Evolutionary conservation across 2,329 filamentous ascomycete species (phyloP), one percentile per base, ranked within the genome.

Genomic region (Botryotinia narcissicola): DNA sequence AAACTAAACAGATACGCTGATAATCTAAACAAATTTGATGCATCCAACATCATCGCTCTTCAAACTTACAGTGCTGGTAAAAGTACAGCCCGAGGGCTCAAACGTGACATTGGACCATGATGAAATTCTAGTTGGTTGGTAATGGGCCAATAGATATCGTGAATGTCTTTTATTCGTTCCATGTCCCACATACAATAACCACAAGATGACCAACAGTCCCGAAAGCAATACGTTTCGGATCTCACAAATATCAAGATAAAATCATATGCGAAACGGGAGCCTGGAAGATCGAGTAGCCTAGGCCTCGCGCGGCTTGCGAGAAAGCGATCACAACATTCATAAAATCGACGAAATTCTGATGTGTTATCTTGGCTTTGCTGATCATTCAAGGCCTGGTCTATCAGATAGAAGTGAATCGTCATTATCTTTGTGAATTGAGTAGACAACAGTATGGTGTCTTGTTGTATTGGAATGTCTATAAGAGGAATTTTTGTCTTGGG

Each of bases 121-220:
- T n/a, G 6, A n/a, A 0, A 10, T 51, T 14, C 3, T 42, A 22
- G 20, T 46, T 4, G 0, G 22, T 14, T 14, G 48, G 1, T 3
- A 48, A 8, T 10, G 22, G 10, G 10, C 48, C 22, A 14, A n/a
- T 6, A 14, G 18, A n/a, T n/a, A 51, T n/a, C 10, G 14, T 1
- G 10, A n/a, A 51, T 51, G 22, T 12, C 22, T 10, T 2, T 0
- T 6, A 51, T 2, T 51, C 25, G 48, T 4, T n/a, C 22, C 10
- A 6, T 18, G 48, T 51, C 48, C 48, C 48, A 51, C 48, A 51
- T 51, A n/a, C 48, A 51, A 51, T 51, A 51, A 51, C 48, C 48
- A 22, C 48, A 51, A n/a, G 48, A 51, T 51, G 48, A n/a, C 48
- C 10, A 51, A 25, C 25, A 51, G 48, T 51, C 48, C 48, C 48